phyloP scores from a whole-genome alignment of 2,329 filamentous ascomycete genomes.

The Beauveria brongniartii region DNA sequence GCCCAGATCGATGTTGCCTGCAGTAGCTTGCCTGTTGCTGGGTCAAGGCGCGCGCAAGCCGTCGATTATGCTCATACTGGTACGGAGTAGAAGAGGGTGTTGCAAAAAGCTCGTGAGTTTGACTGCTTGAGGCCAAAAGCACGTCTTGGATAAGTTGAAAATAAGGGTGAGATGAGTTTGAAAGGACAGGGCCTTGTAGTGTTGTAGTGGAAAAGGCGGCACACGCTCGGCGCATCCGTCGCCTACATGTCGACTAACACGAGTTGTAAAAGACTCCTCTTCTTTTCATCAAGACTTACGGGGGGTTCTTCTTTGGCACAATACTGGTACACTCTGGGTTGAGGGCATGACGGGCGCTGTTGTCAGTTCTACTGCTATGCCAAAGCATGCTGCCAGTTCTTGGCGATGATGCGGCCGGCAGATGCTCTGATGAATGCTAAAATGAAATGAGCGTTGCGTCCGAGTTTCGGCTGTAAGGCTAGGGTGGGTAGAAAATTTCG shows the following conservation, averaged over 20 bases:
- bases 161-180: background rate
- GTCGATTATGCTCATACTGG: background rate
- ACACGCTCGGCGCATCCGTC: background rate
- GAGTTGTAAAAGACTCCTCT: background rate
- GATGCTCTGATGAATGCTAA: background rate
- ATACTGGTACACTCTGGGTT: no score
- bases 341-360: background rate
- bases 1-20: constrained; percentile 6
- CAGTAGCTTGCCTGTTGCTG: constrained; percentile 5
- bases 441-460: background rate
- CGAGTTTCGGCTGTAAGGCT: constrained; percentile 1
- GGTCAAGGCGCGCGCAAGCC: background rate
- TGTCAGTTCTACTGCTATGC: background rate
- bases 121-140: background rate
- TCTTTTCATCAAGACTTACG: background rate
- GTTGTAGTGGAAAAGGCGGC: background rate
- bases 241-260: background rate
- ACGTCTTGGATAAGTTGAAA: background rate
- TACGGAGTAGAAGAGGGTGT: background rate
- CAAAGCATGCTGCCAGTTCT: background rate
- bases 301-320: background rate
- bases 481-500: background rate
- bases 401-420: constrained; percentile 2
- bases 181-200: background rate
- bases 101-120: background rate